Conservation (phyloP, 1,284 basidiomycete genomes). For the Heliocybe sulcata region DNA sequence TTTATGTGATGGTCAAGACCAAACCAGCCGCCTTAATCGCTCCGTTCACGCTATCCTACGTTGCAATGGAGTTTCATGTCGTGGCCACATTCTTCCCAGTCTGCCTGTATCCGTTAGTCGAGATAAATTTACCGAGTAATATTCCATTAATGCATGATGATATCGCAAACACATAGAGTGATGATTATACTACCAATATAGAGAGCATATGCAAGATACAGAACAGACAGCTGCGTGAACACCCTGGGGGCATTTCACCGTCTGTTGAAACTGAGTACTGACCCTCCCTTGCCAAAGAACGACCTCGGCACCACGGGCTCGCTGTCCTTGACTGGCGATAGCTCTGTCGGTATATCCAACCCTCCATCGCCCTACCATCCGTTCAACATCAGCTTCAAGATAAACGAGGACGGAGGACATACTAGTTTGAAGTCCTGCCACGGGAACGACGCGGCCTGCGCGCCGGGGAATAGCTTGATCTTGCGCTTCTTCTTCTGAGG, state of each 20-base stretch:
- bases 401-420: slow-evolving; percentile 7
- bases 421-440: slow-evolving; percentile 32
- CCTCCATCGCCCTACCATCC: slow-evolving; percentile 23
- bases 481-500: slow-evolving; percentile 40
- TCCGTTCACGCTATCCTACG: slow-evolving; percentile 13
- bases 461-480: slow-evolving; percentile 45
- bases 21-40: slow-evolving; percentile 15
- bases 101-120: too few relatives aligned
- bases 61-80: slow-evolving; percentile 16
- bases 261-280: background rate
- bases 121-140: too few relatives aligned
- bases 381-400: background rate
- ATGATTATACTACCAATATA: too few relatives aligned
- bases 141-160: background rate
- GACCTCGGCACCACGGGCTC: background rate
- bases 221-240: background rate
- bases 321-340: slow-evolving; percentile 54
- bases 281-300: background rate
- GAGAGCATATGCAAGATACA: too few relatives aligned
- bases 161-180: background rate
- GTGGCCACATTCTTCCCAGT: slow-evolving; percentile 12
- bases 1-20: slow-evolving; percentile 8
- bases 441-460: slow-evolving; percentile 32
- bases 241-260: background rate
- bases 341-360: slow-evolving; percentile 50